Conservation (phyloP, 1,284 basidiomycete species). For the Rhodotorula glutinis region DNA sequence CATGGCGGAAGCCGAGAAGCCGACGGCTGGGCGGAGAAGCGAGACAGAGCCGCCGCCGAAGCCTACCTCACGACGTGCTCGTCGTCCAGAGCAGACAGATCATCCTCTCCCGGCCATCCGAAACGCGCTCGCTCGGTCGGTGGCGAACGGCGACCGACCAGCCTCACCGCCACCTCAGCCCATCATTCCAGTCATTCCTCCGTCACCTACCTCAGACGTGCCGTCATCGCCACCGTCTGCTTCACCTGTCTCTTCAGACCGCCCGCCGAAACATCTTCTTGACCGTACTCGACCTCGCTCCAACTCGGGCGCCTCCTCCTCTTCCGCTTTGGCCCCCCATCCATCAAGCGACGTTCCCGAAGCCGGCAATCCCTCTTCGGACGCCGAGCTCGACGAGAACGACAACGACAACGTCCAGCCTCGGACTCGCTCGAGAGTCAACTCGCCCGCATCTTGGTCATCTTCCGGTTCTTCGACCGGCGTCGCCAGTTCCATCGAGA, state of each 20-base stretch:
- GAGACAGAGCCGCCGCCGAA: neutral
- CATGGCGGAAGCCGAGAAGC: neutral
- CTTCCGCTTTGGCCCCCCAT: neutral
- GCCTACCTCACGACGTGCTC: neutral
- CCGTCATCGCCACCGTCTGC: neutral
- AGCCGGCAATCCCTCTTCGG: neutral
- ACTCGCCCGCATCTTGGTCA: neutral
- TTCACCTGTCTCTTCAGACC: neutral
- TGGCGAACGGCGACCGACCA: neutral
- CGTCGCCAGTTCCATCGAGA: constrained; percentile 4
- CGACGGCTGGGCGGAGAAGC: no score
- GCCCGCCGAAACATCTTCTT: constrained; percentile 11
- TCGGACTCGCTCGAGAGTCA: constrained; percentile 1
- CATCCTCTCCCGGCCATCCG: constrained; percentile 5
- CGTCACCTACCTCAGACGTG: neutral
- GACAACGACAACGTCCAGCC: constrained; percentile 6
- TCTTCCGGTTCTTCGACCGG: constrained; percentile 6
- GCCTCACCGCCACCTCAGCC: neutral
- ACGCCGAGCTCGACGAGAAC: constrained; percentile 5
- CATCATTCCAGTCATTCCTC: neutral
- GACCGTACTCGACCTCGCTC: constrained; percentile 1
- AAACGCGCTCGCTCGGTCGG: neutral
- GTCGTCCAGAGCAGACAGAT: neutral
- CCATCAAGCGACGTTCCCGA: neutral
- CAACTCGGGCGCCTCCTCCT: neutral